Evolutionary conservation across 1,284 basidiomycete species (phyloP).

Genomic region (Melampsora medusae): DNA sequence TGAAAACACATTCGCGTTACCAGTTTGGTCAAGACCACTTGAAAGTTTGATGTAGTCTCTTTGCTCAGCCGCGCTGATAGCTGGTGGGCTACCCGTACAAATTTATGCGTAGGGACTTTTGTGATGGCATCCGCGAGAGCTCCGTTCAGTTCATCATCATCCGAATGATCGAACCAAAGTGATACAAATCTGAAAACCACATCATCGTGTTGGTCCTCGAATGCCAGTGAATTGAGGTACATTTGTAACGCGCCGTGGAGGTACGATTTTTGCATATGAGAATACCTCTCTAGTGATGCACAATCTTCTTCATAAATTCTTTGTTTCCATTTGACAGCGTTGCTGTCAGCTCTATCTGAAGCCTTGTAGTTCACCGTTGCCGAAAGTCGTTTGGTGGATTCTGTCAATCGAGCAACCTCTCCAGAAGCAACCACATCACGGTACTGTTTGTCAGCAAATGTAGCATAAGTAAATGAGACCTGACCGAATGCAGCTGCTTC

Average conservation of each 20-base stretch:
- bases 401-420: conserved; percentile 68
- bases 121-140: conserved; percentile 62
- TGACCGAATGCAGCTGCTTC: conserved; percentile 59
- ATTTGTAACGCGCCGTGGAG: conserved; percentile 73
- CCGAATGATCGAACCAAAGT: conserved; percentile 85
- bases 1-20: conserved; percentile 76
- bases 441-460: conserved; percentile 84
- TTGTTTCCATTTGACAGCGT: conserved; percentile 62
- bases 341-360: conserved; percentile 33
- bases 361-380: conserved; percentile 58
- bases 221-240: conserved; percentile 72
- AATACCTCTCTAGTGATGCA: conserved; percentile 59
- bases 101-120: conserved; percentile 79
- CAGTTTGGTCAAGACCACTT: conserved; percentile 66
- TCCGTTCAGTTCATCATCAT: conserved; percentile 62
- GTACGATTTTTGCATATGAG: conserved; percentile 57
- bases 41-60: conserved; percentile 57
- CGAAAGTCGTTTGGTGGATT: conserved; percentile 71
- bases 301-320: conserved; percentile 66
- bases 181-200: conserved; percentile 75
- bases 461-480: conserved; percentile 79
- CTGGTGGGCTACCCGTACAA: conserved; percentile 86
- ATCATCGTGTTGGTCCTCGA: conserved; percentile 72
- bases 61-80: conserved; percentile 77
- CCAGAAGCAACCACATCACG: conserved; percentile 68